A percentile compares a stretch with the other conserved stretches of the same genome.
phyloP scores from a whole-genome alignment of 805 yeast species.

The Yarrowia yakushimensis region DNA sequence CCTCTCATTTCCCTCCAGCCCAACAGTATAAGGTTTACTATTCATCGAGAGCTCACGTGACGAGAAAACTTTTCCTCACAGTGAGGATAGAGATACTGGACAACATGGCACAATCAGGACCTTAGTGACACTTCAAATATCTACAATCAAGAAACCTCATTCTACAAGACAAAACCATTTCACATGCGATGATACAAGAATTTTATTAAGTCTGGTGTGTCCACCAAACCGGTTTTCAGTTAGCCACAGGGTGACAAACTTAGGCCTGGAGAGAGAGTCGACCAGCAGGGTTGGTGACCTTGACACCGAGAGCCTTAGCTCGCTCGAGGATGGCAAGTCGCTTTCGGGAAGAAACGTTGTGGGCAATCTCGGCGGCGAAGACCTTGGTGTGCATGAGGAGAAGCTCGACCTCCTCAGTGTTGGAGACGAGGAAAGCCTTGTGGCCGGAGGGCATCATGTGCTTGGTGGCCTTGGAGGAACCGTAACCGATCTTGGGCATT shows the following conservation, averaged over 20 bases:
- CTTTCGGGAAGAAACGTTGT: constrained; percentile 97
- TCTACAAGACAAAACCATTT: neutral
- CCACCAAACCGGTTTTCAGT: constrained; percentile 22
- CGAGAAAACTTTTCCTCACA: neutral
- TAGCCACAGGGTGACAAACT: constrained; percentile 32
- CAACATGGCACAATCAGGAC: no score
- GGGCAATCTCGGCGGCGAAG: constrained; percentile 99
- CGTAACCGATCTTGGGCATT: constrained; percentile 99
- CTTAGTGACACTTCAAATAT: neutral
- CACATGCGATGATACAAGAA: constrained; percentile 24
- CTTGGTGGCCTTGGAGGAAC: constrained; percentile 98
- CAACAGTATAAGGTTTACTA: neutral
- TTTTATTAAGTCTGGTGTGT: constrained; percentile 15
- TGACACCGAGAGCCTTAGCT: constrained; percentile 97
- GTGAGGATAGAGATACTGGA: neutral
- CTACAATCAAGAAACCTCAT: neutral
- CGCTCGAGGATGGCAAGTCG: constrained; percentile 93
- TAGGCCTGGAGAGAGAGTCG: constrained; percentile 97
- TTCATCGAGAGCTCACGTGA: neutral
- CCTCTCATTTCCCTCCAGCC: no score
- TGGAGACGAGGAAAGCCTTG: constrained; percentile 92
- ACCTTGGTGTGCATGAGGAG: constrained; percentile 95
- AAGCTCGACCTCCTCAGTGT: constrained; percentile 90
- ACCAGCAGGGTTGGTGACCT: constrained; percentile 99
- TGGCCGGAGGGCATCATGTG: constrained; percentile 96